Conservation (phyloP, 768 basidiomycete genomes). For the Boletus fagicola region DNA sequence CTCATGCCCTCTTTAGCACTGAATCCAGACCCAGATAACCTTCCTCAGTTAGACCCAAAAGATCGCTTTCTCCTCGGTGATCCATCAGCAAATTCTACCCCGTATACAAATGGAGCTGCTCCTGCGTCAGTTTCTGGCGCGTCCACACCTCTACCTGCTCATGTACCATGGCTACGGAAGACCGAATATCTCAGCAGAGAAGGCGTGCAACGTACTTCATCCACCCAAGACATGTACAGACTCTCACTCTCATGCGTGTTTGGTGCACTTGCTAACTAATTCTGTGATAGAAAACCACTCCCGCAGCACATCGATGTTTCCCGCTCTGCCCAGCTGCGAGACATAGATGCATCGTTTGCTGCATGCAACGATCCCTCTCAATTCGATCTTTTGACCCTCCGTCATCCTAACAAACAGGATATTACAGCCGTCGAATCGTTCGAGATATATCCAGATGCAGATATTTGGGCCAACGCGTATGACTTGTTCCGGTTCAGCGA, state of each 20-base stretch:
- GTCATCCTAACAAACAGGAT: constrained; percentile 77
- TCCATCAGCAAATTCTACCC: constrained; percentile 42
- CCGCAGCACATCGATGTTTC: constrained; percentile 65
- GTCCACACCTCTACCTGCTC: constrained; percentile 47
- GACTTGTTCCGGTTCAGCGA: constrained; percentile 86
- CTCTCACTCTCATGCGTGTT: neutral
- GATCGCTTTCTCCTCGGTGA: constrained; percentile 78
- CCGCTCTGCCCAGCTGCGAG: constrained; percentile 66
- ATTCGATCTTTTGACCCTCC: constrained; percentile 57
- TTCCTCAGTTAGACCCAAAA: constrained; percentile 65
- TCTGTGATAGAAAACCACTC: constrained; percentile 45
- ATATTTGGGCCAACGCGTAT: constrained; percentile 88
- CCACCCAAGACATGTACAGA: constrained; percentile 56
- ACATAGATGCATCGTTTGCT: constrained; percentile 75
- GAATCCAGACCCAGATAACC: constrained; percentile 63
- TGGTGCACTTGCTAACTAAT: neutral
- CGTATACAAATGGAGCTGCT: constrained; percentile 43
- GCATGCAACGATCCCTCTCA: constrained; percentile 51
- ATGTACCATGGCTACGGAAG: constrained; percentile 90
- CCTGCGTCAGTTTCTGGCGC: constrained; percentile 37
- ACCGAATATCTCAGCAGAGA: constrained; percentile 84
- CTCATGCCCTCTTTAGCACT: constrained; percentile 46
- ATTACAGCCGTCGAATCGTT: constrained; percentile 78
- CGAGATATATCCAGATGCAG: constrained; percentile 79
- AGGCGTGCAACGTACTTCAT: constrained; percentile 44